These are phyloP conservation scores for Aspergillus sp. DNA, from an alignment of 2,329 filamentous ascomycete species.

Conservation along the genomic window DNA sequence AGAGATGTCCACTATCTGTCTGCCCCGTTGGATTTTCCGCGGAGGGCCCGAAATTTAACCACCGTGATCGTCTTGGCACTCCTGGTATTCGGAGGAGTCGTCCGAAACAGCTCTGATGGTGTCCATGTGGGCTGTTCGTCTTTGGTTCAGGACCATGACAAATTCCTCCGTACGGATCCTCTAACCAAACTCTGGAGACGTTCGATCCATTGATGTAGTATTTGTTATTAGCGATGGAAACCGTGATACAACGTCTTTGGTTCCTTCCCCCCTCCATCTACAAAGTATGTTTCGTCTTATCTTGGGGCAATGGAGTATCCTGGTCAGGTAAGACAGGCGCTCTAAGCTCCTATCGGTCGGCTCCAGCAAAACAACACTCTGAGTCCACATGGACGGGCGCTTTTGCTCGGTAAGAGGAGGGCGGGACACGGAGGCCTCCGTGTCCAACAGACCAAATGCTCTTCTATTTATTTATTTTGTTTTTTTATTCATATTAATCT, in stretches of 20 bases:
- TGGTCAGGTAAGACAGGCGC: slow-evolving; percentile 5
- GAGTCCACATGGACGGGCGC: background rate
- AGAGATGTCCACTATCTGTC: slow-evolving; percentile 3
- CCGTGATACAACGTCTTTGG: background rate
- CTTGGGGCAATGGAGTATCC: background rate
- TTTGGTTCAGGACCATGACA: no score
- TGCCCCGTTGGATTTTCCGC: slow-evolving; percentile 5
- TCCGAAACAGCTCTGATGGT: background rate
- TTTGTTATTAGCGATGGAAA: background rate
- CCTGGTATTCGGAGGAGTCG: background rate
- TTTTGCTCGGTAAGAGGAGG: slow-evolving; percentile 3
- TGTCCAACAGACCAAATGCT: background rate
- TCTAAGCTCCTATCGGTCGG: slow-evolving; percentile 1
- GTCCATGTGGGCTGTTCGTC: background rate
- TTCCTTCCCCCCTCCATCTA: background rate
- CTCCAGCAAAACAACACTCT: background rate
- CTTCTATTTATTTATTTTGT: background rate
- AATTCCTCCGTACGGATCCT: background rate
- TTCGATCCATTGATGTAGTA: background rate
- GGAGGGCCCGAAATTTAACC: slow-evolving; percentile 1
- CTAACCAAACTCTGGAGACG: slow-evolving; percentile 1
- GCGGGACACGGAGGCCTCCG: slow-evolving; percentile 9
- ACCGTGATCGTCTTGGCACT: background rate
- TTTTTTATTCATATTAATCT: background rate
- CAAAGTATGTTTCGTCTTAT: background rate